Conservation (phyloP, 2,329 filamentous ascomycete species). For the Hypoxylon sp. region DNA sequence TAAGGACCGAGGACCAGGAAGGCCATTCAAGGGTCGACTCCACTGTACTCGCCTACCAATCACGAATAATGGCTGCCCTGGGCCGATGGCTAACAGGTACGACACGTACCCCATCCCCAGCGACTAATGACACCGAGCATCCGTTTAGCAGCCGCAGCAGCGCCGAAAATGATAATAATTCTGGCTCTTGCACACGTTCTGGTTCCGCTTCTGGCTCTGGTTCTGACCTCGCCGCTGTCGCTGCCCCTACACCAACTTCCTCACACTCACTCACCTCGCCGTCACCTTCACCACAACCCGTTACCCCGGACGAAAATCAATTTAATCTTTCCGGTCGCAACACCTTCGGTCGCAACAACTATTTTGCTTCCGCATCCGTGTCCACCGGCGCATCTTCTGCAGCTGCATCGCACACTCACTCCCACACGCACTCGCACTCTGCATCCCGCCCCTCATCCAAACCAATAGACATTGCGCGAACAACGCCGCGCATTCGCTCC, state of each 20-base stretch:
- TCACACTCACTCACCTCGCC: slow-evolving; percentile 55
- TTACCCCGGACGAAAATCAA: slow-evolving; percentile 58
- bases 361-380: slow-evolving; percentile 44
- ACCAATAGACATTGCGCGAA: slow-evolving; percentile 53
- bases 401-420: slow-evolving; percentile 20
- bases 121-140: slow-evolving; percentile 47
- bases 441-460: slow-evolving; percentile 50
- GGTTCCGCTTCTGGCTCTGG: slow-evolving; percentile 42
- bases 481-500: slow-evolving; percentile 42
- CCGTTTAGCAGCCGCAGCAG: slow-evolving; percentile 47
- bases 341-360: slow-evolving; percentile 49
- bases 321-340: slow-evolving; percentile 47
- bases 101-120: slow-evolving; percentile 44
- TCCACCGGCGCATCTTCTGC: slow-evolving; percentile 29
- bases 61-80: slow-evolving; percentile 47
- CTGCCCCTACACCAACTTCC: slow-evolving; percentile 54
- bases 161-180: slow-evolving; percentile 46
- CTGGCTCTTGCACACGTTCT: slow-evolving; percentile 33
- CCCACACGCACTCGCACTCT: too few species aligned
- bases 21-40: slow-evolving; percentile 42
- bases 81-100: slow-evolving; percentile 49
- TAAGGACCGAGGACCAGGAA: slow-evolving; percentile 42
- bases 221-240: slow-evolving; percentile 42
- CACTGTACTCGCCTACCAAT: slow-evolving; percentile 41
- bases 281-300: slow-evolving; percentile 59